phyloP scores from a whole-genome alignment of 345 rosid genomes.

The Corchorus capsularis region DNA sequence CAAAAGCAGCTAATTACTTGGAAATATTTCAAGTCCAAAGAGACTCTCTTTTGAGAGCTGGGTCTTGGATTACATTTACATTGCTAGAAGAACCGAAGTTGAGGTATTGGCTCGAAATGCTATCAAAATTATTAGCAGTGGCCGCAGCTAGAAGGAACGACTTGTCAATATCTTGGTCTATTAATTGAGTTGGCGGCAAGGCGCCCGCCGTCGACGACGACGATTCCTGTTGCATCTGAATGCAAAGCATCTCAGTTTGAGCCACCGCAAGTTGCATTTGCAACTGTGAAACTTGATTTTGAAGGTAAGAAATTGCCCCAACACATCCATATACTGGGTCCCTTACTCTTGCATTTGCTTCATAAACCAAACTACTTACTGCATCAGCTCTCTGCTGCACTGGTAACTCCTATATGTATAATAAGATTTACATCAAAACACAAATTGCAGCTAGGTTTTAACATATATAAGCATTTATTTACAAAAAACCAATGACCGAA shows the following conservation, averaged over 20 bases:
- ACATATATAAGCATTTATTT: neutral
- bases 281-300: slow-evolving; percentile 77
- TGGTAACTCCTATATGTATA: slow-evolving; percentile 60
- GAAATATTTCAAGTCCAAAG: slow-evolving; percentile 53
- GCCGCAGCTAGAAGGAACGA: slow-evolving; percentile 36
- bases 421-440: slow-evolving; percentile 11
- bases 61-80: slow-evolving; percentile 60
- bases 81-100: slow-evolving; percentile 60
- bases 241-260: slow-evolving; percentile 75
- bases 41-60: slow-evolving; percentile 63
- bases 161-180: slow-evolving; percentile 41
- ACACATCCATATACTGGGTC: slow-evolving; percentile 89
- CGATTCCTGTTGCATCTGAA: slow-evolving; percentile 74
- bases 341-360: slow-evolving; percentile 77
- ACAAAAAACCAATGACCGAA: neutral
- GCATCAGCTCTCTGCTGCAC: slow-evolving; percentile 80
- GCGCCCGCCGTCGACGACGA: neutral
- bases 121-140: slow-evolving; percentile 33
- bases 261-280: slow-evolving; percentile 86
- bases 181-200: slow-evolving; percentile 39
- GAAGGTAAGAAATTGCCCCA: slow-evolving; percentile 77
- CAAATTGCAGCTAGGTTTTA: too few species aligned
- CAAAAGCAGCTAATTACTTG: neutral
- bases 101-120: slow-evolving; percentile 37
- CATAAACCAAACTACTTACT: slow-evolving; percentile 77